phyloP scores from a whole-genome alignment of 129 eudicot species.

The Flaveria sonorensis region DNA sequence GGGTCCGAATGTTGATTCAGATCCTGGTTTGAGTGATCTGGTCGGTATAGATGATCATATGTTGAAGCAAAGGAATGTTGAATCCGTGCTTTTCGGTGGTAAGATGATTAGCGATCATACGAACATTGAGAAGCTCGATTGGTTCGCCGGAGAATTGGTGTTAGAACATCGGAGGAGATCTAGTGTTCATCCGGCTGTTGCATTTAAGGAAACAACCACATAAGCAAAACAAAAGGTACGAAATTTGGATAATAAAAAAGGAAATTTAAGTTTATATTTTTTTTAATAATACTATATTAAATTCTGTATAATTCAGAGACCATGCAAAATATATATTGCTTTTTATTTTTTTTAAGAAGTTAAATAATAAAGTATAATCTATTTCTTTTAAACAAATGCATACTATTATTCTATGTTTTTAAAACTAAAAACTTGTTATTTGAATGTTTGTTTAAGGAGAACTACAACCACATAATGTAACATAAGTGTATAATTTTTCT shows the following conservation, averaged over 20 bases:
- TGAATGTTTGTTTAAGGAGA: too few relatives aligned
- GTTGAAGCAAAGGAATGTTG: conserved; percentile 80
- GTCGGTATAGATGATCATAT: conserved; percentile 63
- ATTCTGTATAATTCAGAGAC: too few relatives aligned
- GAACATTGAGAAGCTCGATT: conserved; percentile 76
- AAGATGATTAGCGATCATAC: conserved; percentile 72
- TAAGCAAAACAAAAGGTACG: conserved; percentile 25
- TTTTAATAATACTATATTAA: neutral
- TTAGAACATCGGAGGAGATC: conserved; percentile 86
- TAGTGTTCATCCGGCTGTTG: conserved; percentile 84
- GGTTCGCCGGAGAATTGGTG: conserved; percentile 88
- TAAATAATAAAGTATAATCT: too few relatives aligned
- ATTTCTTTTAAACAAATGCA: too few relatives aligned
- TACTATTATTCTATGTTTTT: too few relatives aligned
- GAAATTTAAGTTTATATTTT: neutral
- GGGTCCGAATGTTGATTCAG: conserved; percentile 44
- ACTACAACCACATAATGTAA: too few relatives aligned
- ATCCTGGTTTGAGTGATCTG: conserved; percentile 64
- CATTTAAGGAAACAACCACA: conserved; percentile 65
- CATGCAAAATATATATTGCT: too few relatives aligned
- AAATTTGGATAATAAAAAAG: neutral
- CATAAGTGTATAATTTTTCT: too few relatives aligned
- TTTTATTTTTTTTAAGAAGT: too few relatives aligned
- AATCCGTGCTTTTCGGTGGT: conserved; percentile 72
- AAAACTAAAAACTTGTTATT: too few relatives aligned